Conservation (phyloP, 1,284 basidiomycete genomes). For the Apiotrichum porosum region DNA sequence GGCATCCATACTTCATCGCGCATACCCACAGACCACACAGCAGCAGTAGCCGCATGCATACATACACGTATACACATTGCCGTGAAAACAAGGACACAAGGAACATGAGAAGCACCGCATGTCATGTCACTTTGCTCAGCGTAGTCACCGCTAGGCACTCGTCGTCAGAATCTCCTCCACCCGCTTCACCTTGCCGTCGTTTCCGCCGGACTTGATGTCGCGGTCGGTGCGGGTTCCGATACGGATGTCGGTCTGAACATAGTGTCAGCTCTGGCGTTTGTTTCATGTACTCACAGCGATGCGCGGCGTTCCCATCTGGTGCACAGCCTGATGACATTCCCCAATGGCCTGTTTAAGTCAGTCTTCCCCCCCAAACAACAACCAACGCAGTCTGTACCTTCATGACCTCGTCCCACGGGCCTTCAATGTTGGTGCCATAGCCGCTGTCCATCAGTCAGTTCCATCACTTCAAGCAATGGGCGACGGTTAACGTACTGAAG, state of each 20-base stretch:
- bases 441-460: slow-evolving; percentile 55
- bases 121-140: too few relatives aligned
- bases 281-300: slow-evolving; percentile 33
- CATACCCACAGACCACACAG: too few relatives aligned
- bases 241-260: slow-evolving; percentile 82
- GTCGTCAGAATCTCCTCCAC: slow-evolving; percentile 74
- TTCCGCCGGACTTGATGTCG: slow-evolving; percentile 62
- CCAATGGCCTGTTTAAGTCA: slow-evolving; percentile 44
- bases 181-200: slow-evolving; percentile 68
- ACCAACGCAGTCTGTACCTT: too few relatives aligned
- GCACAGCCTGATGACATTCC: slow-evolving; percentile 82
- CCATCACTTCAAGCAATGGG: too few relatives aligned
- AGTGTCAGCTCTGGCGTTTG: not conserved
- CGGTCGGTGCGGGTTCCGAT: slow-evolving; percentile 83
- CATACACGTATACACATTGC: not conserved
- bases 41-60: not conserved
- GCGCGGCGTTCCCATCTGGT: slow-evolving; percentile 53
- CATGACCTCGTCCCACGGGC: slow-evolving; percentile 72
- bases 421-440: slow-evolving; percentile 85
- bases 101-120: too few relatives aligned
- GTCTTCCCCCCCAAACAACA: too few relatives aligned
- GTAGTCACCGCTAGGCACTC: too few relatives aligned
- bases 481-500: too few relatives aligned
- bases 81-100: slow-evolving; percentile 49
- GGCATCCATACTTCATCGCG: too few relatives aligned